phyloP scores from a whole-genome alignment of 306 rosid species.

The Vicia sativa region DNA sequence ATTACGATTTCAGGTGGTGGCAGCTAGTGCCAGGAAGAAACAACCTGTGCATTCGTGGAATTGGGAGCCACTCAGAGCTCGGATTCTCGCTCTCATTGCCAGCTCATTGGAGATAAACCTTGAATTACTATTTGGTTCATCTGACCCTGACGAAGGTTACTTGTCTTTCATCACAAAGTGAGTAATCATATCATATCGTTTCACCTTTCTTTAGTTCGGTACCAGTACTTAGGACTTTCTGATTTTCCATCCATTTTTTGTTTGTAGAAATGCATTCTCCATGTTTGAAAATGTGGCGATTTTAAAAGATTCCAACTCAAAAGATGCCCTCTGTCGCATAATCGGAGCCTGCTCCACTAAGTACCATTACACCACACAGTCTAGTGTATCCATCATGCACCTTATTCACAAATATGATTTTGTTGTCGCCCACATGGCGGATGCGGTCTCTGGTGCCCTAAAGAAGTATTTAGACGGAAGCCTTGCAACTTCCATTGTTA shows the following conservation, averaged over 20 bases:
- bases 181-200: constrained; percentile 43
- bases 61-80: constrained; percentile 86
- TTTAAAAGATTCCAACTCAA: constrained; percentile 70
- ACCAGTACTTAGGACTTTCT: constrained; percentile 23
- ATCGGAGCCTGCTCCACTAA: constrained; percentile 89
- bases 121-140: constrained; percentile 73
- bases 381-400: constrained; percentile 89
- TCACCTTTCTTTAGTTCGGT: constrained; percentile 1
- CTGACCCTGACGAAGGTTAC: constrained; percentile 73
- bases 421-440: constrained; percentile 83
- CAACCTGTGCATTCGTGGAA: constrained; percentile 63
- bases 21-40: constrained; percentile 71
- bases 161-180: constrained; percentile 79
- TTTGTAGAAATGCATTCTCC: constrained; percentile 64
- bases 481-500: constrained; percentile 69
- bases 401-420: constrained; percentile 89
- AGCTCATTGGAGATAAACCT: constrained; percentile 90
- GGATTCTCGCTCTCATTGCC: constrained; percentile 82
- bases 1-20: constrained; percentile 55
- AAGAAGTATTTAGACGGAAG: constrained; percentile 90
- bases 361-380: constrained; percentile 80
- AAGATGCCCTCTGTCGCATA: constrained; percentile 81
- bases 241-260: constrained; percentile 33
- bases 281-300: constrained; percentile 73
- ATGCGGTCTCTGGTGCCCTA: constrained; percentile 74